Evolutionary conservation across 805 yeast species (phyloP).

Genomic region (Wickerhamomyces canadensis): DNA sequence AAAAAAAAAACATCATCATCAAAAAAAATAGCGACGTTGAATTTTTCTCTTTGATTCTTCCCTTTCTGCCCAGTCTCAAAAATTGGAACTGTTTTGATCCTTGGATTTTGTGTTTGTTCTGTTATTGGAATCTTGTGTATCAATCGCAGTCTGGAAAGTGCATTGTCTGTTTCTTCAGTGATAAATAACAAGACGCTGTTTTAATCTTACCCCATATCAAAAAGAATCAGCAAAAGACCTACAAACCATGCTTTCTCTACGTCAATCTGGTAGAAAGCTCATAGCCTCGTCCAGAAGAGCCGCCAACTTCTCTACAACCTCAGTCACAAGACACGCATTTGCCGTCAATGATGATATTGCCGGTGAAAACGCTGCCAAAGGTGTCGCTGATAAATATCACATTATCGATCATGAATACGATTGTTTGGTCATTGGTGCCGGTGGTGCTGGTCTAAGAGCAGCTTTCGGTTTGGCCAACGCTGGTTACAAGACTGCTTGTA

Average conservation of each 20-base stretch:
- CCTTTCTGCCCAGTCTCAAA: too few relatives aligned
- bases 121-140: too few relatives aligned
- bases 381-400: constrained; percentile 69
- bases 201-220: neutral
- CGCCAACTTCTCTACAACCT: constrained; percentile 19
- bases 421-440: constrained; percentile 97
- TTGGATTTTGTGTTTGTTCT: too few relatives aligned
- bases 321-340: constrained; percentile 18
- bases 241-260: constrained; percentile 21
- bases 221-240: neutral
- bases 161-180: too few relatives aligned
- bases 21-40: too few relatives aligned
- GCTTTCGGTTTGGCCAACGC: constrained; percentile 97
- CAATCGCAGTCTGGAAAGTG: too few relatives aligned
- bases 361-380: constrained; percentile 48
- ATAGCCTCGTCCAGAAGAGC: constrained; percentile 6
- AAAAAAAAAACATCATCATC: too few relatives aligned
- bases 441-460: constrained; percentile 98
- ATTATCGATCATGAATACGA: constrained; percentile 97
- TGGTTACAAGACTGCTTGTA: constrained; percentile 96
- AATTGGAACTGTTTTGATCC: too few relatives aligned
- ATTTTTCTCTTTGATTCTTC: too few relatives aligned
- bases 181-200: too few relatives aligned
- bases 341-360: constrained; percentile 35
- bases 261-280: constrained; percentile 19